Base-by-base conservation (phyloP, 2,329 filamentous ascomycete genomes). In the Fusarium proliferatum region DNA sequence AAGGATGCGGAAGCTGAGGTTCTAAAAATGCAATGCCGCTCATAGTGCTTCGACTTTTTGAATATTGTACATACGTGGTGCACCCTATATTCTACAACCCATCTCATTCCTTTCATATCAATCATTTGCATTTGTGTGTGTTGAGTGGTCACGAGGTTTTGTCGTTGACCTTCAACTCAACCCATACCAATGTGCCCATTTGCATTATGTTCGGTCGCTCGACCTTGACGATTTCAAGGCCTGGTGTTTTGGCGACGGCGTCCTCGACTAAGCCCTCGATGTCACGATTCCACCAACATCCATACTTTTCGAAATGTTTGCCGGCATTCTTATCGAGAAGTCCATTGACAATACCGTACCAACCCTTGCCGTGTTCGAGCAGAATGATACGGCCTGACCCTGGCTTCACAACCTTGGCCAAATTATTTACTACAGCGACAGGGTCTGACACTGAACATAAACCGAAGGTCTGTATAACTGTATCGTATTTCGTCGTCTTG, bases 231-330 rank as follows among this genome's bases (percentile, higher is more conserved):
- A 92, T 81, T 78, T 90, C 87, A 56, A 92, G 81, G 4, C 89
- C 88, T 0, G 87, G 88, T 7, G 87, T 83, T 56, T 78, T 78
- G 57, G 75, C 70, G 26, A 82, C 82, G 36, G 88, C 89, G 67
- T 86, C 84, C 60, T 84, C 81, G 13, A 91, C 85, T 36, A 91
- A 84, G 39, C 77, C 81, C 75, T 87, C 86, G 67, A 92, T 87
- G 76, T 92, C 90, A 59, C 90, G 84, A 81, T 92, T 92, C 89
- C 89, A 92, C 90, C 90, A 92, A 81, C 90, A 92, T 6, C 90
- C 90, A 76, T 89, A 92, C 74, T 87, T 86, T 28, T 84, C 82
- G 65, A 90, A 91, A 76, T 92, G 90, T 28, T 82, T 81, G 21
- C 81, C 80, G 1, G 90, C 90, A 64, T 86, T 85, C 70, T 81